phyloP scores from a whole-genome alignment of 2,329 filamentous ascomycete species.

The Aspergillus flavus region DNA sequence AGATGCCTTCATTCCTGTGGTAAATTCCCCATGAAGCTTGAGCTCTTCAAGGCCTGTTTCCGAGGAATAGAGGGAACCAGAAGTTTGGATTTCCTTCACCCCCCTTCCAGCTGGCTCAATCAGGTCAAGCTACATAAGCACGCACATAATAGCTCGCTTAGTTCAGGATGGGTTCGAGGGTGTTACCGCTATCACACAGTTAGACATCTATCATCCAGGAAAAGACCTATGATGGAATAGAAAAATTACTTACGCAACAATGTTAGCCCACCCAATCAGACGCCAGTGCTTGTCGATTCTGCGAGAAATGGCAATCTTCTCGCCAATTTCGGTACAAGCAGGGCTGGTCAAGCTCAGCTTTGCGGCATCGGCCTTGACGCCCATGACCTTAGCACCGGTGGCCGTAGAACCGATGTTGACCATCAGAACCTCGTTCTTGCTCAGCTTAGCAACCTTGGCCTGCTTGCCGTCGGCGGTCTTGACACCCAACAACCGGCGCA shows the following conservation, averaged over 20 bases:
- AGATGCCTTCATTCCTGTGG: conserved; percentile 34
- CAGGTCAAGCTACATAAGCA: conserved; percentile 18
- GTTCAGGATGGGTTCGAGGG: conserved; percentile 48
- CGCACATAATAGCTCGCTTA: conserved; percentile 28
- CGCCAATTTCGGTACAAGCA: conserved; percentile 93
- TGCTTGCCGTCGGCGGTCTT: conserved; percentile 98
- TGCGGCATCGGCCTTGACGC: conserved; percentile 95
- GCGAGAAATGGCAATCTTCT: conserved; percentile 94
- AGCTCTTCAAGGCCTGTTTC: conserved; percentile 22
- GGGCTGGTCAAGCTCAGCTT: conserved; percentile 91
- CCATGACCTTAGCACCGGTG: conserved; percentile 94
- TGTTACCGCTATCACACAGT: conserved; percentile 44
- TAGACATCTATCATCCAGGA: conserved; percentile 14
- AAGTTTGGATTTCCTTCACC: conserved; percentile 8
- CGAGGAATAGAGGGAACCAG: conserved; percentile 17
- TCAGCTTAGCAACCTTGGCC: conserved; percentile 96
- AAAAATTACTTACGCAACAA: conserved; percentile 56
- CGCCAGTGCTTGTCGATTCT: conserved; percentile 99
- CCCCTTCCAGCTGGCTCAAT: conserved; percentile 16
- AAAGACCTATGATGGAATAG: background rate
- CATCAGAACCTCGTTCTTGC: conserved; percentile 99
- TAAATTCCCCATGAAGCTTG: conserved; percentile 20
- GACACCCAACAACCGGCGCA: conserved; percentile 91
- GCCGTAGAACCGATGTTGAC: conserved; percentile 99
- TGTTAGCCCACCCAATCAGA: conserved; percentile 87